These are phyloP conservation scores for Lepiota brunneoincarnata DNA, from an alignment of 768 basidiomycete genomes.

Conservation along the genomic window DNA sequence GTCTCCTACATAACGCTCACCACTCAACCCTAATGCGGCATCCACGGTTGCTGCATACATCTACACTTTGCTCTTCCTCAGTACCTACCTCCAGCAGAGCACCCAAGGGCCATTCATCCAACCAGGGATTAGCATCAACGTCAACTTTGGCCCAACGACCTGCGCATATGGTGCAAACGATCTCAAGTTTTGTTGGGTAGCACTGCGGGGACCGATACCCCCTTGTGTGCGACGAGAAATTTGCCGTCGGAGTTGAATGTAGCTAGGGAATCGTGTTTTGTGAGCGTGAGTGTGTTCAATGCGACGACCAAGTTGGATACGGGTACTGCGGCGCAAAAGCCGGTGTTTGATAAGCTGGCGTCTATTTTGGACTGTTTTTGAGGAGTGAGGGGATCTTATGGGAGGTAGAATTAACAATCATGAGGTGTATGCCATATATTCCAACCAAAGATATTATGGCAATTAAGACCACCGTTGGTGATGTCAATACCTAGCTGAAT, in stretches of 20 bases:
- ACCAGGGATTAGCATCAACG: slow-evolving; percentile 39
- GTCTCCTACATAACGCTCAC: slow-evolving; percentile 51
- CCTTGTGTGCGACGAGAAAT: slow-evolving; percentile 39
- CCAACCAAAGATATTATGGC: no score
- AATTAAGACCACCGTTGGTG: no score
- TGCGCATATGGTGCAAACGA: slow-evolving; percentile 31
- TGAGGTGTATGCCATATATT: no score
- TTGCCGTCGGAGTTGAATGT: slow-evolving; percentile 43
- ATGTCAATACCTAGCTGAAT: no score
- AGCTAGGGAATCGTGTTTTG: slow-evolving; percentile 38
- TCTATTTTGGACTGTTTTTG: slow-evolving; percentile 23
- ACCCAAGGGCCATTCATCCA: slow-evolving; percentile 37
- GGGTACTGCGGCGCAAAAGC: slow-evolving; percentile 33
- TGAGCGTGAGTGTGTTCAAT: slow-evolving; percentile 45
- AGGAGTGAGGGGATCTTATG: no score
- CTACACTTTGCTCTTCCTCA: slow-evolving; percentile 43
- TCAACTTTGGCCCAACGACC: slow-evolving; percentile 44
- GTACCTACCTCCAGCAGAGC: slow-evolving; percentile 27
- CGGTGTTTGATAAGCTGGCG: slow-evolving; percentile 33
- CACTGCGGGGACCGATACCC: slow-evolving; percentile 34
- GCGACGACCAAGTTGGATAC: slow-evolving; percentile 43
- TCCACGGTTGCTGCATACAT: slow-evolving; percentile 36
- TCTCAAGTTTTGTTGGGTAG: slow-evolving; percentile 35
- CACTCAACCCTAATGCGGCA: slow-evolving; percentile 24
- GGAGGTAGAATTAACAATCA: no score